Base-by-base conservation (phyloP, 306 rosid species). In the Lupinus albus region DNA sequence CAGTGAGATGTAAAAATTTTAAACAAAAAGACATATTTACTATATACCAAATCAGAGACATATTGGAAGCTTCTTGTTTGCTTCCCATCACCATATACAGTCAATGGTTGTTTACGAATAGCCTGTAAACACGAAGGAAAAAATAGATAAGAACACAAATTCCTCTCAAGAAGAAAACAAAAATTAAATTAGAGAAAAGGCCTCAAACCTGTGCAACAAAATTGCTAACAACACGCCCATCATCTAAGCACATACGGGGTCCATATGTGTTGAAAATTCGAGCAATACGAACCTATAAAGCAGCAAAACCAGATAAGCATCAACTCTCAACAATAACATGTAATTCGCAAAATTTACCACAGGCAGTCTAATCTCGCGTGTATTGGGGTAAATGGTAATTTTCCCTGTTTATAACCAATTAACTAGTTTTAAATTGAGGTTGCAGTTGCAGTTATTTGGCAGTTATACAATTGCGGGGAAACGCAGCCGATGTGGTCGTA, bases 191-290 rank as follows among this genome's bases (percentile, higher is more conserved):
- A 33, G 48, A 9, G 11, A 57, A 25, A 68, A 50, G 46, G 15
- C 20, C 51, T 69, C 67, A 67, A 65, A 91, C 97, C 96, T 91
- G 97, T 44, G 97, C 97, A 82, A 91, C 96, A 77, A 91, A 91
- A 68, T 91, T 91, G 89, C 97, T 91, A 39, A 91, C 97, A n/a
- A 91, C 97, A 67, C 97, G 97, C n/a, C 97, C 97, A 79, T 91
- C 97, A 83, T 91, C 97, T 62, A 91, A 81, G 75, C 97, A 91
- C 97, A 91, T 91, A 48, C 97, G 97, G 9, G 96, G 97, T 30
- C 96, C 96, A 66, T 91, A 91, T 2, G 97, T 91, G 74, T 91
- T 91, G 72, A 91, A 91, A 75, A 91, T 91, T 65, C 97, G 96
- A 68, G 97, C 97, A 79, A 91, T 91, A 32, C 97, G 97, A 63